These are phyloP conservation scores for Aspergillus aculeatus DNA, from an alignment of 2,329 filamentous ascomycete genomes.

Conservation along the genomic window DNA sequence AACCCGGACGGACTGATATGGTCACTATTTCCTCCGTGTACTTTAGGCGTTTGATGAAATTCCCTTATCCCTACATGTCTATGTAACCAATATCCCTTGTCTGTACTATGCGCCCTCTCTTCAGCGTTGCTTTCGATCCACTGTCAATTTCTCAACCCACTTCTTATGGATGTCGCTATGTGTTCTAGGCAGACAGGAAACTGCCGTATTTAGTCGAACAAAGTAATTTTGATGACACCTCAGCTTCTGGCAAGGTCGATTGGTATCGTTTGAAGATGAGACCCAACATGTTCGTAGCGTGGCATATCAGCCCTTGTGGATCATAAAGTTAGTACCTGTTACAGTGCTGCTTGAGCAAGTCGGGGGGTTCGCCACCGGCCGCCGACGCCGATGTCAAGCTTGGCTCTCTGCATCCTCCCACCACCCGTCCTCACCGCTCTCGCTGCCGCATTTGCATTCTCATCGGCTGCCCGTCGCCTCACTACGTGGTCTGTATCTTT, in stretches of 20 bases:
- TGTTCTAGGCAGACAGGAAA: constrained; percentile 13
- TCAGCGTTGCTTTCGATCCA: constrained; percentile 10
- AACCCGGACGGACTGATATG: constrained; percentile 3
- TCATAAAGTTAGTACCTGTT: no score
- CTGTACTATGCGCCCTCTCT: neutral
- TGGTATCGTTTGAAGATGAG: neutral
- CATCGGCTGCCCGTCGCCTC: neutral
- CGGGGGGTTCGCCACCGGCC: neutral
- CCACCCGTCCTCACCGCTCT: neutral
- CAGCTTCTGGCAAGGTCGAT: neutral
- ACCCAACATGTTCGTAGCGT: neutral
- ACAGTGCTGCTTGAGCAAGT: neutral
- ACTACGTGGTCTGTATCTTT: neutral
- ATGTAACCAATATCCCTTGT: constrained; percentile 5
- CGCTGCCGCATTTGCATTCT: neutral
- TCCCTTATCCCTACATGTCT: constrained; percentile 14
- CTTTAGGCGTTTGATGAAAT: constrained; percentile 14
- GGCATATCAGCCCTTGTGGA: neutral
- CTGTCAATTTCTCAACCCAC: constrained; percentile 8
- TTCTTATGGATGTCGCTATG: constrained; percentile 16
- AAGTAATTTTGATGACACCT: constrained; percentile 22
- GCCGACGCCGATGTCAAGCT: neutral
- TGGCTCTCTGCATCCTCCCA: neutral
- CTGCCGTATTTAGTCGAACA: constrained; percentile 13
- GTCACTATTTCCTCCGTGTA: constrained; percentile 5